Evolutionary conservation across 257 asterid species (phyloP).

Genomic region (Gardenia jasminoides): DNA sequence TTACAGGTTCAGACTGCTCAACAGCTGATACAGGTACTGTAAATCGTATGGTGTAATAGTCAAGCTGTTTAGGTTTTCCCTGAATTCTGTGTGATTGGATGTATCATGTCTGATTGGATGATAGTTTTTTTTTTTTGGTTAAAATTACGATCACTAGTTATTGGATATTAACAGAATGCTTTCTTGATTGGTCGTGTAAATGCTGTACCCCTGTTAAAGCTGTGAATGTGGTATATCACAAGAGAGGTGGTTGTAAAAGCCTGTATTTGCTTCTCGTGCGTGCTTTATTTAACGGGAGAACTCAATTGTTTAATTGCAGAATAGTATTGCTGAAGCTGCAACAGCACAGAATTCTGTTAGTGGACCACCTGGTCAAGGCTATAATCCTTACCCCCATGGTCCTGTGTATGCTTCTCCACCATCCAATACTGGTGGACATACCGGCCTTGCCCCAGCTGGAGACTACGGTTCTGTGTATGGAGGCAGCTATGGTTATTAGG

Average conservation of each 20-base stretch:
- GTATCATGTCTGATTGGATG: not conserved
- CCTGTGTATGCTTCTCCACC: constrained; percentile 44
- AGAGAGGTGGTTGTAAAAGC: not conserved
- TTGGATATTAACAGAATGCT: not conserved
- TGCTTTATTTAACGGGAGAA: not conserved
- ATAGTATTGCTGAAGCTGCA: constrained; percentile 64
- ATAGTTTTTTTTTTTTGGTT: not conserved
- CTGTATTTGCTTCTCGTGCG: not conserved
- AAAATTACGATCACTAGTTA: not conserved
- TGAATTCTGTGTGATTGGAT: not conserved
- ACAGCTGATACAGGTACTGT: constrained; percentile 78
- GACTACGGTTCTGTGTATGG: constrained; percentile 66
- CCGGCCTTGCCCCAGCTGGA: constrained; percentile 45
- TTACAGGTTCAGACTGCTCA: constrained; percentile 89
- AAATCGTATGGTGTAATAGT: not conserved
- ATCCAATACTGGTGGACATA: constrained; percentile 40
- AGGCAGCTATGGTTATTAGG: constrained; percentile 50
- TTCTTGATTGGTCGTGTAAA: not conserved
- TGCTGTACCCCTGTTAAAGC: not conserved
- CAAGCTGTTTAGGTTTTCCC: not conserved
- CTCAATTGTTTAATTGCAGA: constrained; percentile 40
- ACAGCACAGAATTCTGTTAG: constrained; percentile 39
- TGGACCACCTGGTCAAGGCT: constrained; percentile 55
- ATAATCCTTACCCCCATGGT: constrained; percentile 58
- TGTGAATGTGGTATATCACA: not conserved